Percentiles rank a stretch among this genome's conserved stretches.
Conservation (phyloP, 192 early-diverging fungal species). For the Cladochytrium replicatum region DNA sequence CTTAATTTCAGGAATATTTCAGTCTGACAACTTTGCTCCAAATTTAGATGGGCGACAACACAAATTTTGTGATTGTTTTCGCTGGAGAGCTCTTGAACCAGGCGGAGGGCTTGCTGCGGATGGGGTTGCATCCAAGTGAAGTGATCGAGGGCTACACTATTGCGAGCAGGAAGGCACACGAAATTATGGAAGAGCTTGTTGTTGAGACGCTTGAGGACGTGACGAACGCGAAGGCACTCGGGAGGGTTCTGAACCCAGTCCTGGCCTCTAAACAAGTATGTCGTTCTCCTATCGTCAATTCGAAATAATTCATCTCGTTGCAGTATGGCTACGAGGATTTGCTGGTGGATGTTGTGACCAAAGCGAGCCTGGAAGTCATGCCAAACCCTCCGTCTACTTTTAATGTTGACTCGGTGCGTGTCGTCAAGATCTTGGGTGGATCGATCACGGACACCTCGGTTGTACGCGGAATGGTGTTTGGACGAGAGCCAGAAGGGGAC, state of each 20-base stretch:
- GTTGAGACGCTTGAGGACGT: constrained; percentile 49
- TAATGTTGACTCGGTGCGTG: constrained; percentile 90
- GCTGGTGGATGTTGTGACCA: constrained; percentile 66
- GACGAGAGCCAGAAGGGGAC: constrained; percentile 75
- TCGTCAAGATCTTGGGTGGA: constrained; percentile 96
- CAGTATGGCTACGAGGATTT: constrained; percentile 93
- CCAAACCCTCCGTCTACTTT: constrained; percentile 78
- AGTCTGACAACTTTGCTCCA: background rate
- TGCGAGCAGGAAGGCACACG: constrained; percentile 71
- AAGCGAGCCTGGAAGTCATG: constrained; percentile 82
- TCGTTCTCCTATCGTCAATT: background rate
- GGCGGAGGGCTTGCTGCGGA: constrained; percentile 82
- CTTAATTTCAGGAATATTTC: background rate
- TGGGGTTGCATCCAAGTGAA: constrained; percentile 93
- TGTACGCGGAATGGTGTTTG: constrained; percentile 95
- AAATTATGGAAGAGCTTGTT: constrained; percentile 64
- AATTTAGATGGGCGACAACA: constrained; percentile 77
- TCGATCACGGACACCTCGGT: constrained; percentile 80
- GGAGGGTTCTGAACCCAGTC: constrained; percentile 66
- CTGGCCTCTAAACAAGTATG: constrained; percentile 68
- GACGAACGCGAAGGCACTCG: constrained; percentile 41
- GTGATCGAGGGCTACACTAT: constrained; percentile 91
- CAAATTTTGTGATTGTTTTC: constrained; percentile 92
- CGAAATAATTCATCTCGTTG: no score
- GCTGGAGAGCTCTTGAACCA: constrained; percentile 90